phyloP scores from a whole-genome alignment of 2,329 filamentous ascomycete species.

The Cadophora sp. region DNA sequence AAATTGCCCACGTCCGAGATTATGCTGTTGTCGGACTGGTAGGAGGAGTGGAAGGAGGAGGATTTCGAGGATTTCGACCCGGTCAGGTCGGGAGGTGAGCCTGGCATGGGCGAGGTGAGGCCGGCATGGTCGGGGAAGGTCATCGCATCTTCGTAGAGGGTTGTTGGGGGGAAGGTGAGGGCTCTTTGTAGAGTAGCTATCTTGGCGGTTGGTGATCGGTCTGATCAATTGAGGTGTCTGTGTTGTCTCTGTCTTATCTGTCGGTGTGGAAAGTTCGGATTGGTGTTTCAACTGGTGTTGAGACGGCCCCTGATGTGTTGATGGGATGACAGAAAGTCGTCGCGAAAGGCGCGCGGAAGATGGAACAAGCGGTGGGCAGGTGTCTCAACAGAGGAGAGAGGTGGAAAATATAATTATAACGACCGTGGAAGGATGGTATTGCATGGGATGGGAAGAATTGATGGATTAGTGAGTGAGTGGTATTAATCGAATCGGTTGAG shows the following conservation, averaged over 20 bases:
- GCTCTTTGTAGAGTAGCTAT: slow-evolving; percentile 44
- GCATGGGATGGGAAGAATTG: neutral
- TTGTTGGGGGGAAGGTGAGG: slow-evolving; percentile 32
- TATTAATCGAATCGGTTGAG: neutral
- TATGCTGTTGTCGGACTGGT: slow-evolving; percentile 71
- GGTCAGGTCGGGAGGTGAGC: slow-evolving; percentile 80
- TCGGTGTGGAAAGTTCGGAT: slow-evolving; percentile 18
- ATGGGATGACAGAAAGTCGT: slow-evolving; percentile 10
- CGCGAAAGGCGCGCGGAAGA: slow-evolving; percentile 21
- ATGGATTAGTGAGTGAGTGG: neutral
- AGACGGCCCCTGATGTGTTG: slow-evolving; percentile 17
- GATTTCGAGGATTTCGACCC: slow-evolving; percentile 90
- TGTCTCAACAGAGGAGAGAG: neutral
- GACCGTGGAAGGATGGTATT: neutral
- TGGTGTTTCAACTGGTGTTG: slow-evolving; percentile 23
- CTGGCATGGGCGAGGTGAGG: slow-evolving; percentile 51
- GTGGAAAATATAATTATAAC: slow-evolving; percentile 11
- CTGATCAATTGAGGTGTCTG: slow-evolving; percentile 3
- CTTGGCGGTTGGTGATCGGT: slow-evolving; percentile 38
- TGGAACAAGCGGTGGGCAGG: slow-evolving; percentile 6
- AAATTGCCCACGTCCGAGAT: slow-evolving; percentile 82
- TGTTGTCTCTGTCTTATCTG: neutral
- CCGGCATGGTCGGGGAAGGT: slow-evolving; percentile 38
- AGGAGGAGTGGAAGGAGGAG: slow-evolving; percentile 83
- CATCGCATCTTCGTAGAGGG: slow-evolving; percentile 43